Conservation (phyloP, 257 asterid species). For the Nicotiana otophora region DNA sequence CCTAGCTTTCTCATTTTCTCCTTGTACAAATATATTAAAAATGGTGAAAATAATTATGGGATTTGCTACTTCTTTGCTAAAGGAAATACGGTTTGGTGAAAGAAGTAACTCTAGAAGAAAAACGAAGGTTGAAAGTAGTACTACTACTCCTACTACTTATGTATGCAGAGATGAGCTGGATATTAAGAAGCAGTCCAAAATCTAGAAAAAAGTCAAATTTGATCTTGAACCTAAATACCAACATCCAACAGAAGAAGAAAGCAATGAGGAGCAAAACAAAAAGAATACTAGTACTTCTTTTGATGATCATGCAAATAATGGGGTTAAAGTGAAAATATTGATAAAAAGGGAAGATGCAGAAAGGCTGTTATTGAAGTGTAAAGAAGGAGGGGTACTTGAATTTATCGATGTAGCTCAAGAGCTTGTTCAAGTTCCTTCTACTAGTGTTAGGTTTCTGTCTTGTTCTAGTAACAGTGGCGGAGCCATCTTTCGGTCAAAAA, state of each 20-base stretch:
- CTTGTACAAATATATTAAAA: not conserved
- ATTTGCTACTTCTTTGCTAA: not conserved
- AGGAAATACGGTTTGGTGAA: not conserved
- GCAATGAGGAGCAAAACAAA: not conserved
- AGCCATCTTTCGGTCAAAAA: too few species aligned
- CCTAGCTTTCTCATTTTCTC: not conserved
- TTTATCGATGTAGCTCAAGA: slow-evolving; percentile 21
- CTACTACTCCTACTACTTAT: too few species aligned
- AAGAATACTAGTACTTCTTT: not conserved
- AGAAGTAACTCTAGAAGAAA: too few species aligned
- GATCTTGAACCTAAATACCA: not conserved
- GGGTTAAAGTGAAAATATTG: slow-evolving; percentile 16
- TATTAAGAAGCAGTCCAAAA: not conserved
- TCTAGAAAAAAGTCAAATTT: slow-evolving; percentile 16
- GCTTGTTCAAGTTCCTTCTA: slow-evolving; percentile 12
- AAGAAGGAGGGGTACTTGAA: slow-evolving; percentile 24
- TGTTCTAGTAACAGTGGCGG: too few species aligned
- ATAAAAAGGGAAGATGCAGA: slow-evolving; percentile 30
- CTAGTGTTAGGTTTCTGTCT: not conserved
- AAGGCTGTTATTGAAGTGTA: slow-evolving; percentile 23
- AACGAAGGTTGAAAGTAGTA: too few species aligned
- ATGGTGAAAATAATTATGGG: not conserved
- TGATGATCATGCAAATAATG: not conserved
- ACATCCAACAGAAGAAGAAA: not conserved
- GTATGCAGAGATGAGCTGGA: not conserved